These are phyloP conservation scores for Helenozyma baotianmanensis DNA, from an alignment of 805 yeast species.

Conservation along the genomic window DNA sequence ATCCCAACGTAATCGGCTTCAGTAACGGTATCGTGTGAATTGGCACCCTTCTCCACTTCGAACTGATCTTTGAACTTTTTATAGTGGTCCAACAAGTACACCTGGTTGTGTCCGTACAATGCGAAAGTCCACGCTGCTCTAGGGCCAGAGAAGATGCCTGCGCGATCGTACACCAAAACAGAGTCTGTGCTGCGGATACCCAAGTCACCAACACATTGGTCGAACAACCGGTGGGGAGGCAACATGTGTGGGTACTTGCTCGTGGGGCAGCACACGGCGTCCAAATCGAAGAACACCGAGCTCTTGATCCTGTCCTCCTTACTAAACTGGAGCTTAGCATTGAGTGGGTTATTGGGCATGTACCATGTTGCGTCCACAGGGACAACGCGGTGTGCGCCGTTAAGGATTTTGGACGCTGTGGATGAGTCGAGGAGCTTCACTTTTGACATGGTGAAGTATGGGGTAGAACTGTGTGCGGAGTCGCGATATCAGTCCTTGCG, in stretches of 20 bases:
- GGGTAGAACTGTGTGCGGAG: too few relatives aligned
- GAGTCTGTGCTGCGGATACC: slow-evolving; percentile 55
- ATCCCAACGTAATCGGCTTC: slow-evolving; percentile 17
- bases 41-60: slow-evolving; percentile 18
- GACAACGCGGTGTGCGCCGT: slow-evolving; percentile 23
- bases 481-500: too few relatives aligned
- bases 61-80: slow-evolving; percentile 46
- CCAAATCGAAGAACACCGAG: slow-evolving; percentile 16
- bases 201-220: slow-evolving; percentile 45
- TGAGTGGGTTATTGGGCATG: slow-evolving; percentile 68
- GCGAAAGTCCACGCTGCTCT: slow-evolving; percentile 89
- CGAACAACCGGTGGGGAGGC: slow-evolving; percentile 58
- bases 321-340: slow-evolving; percentile 54
- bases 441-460: not conserved
- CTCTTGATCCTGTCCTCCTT: slow-evolving; percentile 46
- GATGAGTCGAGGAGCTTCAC: slow-evolving; percentile 5
- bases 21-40: slow-evolving; percentile 11
- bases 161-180: slow-evolving; percentile 78
- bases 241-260: slow-evolving; percentile 89
- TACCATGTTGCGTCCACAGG: slow-evolving; percentile 92
- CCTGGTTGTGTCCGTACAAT: slow-evolving; percentile 69
- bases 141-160: slow-evolving; percentile 83
- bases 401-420: slow-evolving; percentile 7
- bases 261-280: slow-evolving; percentile 24
- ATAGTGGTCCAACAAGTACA: slow-evolving; percentile 68